Conservation (phyloP, 768 basidiomycete genomes). For the Dendrothele bispora region DNA sequence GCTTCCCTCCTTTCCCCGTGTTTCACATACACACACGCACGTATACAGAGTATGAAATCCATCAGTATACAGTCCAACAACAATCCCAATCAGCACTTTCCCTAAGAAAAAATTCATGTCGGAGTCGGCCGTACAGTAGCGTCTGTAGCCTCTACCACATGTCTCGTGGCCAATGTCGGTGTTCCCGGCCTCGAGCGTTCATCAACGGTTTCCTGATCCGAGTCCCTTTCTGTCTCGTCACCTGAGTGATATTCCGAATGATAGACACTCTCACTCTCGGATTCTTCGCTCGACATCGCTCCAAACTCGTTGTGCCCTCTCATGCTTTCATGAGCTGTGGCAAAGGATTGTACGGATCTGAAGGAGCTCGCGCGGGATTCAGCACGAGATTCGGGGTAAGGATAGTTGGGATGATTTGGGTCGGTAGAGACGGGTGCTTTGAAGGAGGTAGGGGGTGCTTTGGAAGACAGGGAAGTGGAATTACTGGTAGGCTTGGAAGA, state of each 20-base stretch:
- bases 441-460: constrained; percentile 4
- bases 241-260: constrained; percentile 8
- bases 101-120: no score
- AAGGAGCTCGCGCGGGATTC: constrained; percentile 8
- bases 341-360: constrained; percentile 2
- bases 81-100: no score
- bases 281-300: not conserved
- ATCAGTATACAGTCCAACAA: no score
- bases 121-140: constrained; percentile 4
- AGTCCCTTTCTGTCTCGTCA: not conserved
- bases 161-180: constrained; percentile 1
- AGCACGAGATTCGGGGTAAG: constrained; percentile 4
- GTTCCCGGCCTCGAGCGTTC: not conserved
- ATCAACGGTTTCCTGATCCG: constrained; percentile 5
- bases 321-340: constrained; percentile 3
- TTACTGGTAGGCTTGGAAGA: not conserved
- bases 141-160: constrained; percentile 5
- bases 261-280: not conserved
- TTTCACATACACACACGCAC: no score
- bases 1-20: no score
- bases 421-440: not conserved
- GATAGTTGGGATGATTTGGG: no score
- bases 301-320: not conserved
- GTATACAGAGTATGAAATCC: no score
- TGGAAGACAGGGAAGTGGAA: not conserved